Evolutionary conservation across 768 basidiomycete genomes (phyloP).

Genomic region (Serendipita vermifera): DNA sequence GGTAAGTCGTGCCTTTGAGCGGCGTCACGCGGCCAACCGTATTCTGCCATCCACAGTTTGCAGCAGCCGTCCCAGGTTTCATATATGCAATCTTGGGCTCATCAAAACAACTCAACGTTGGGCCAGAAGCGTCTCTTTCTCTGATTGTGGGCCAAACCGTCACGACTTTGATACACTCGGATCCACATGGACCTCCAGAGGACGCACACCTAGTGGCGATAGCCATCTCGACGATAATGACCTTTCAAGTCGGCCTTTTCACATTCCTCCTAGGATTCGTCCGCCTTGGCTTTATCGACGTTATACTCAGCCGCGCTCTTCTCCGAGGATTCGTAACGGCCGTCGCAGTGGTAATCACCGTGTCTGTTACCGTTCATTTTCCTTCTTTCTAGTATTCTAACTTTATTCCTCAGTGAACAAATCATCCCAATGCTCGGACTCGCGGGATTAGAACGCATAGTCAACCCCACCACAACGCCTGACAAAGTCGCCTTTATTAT

Average conservation of each 20-base stretch:
- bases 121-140: conserved; percentile 75
- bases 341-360: conserved; percentile 70
- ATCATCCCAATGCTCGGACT: conserved; percentile 86
- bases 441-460: conserved; percentile 34
- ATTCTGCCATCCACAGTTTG: conserved; percentile 37
- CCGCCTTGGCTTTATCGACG: conserved; percentile 84
- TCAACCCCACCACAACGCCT: conserved; percentile 53
- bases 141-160: conserved; percentile 81
- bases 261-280: conserved; percentile 78
- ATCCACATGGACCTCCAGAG: conserved; percentile 32
- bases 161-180: conserved; percentile 44
- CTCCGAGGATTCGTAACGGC: conserved; percentile 81
- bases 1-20: conserved; percentile 31
- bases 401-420: conserved; percentile 43
- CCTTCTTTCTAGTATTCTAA: background rate
- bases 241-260: conserved; percentile 78
- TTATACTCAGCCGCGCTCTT: conserved; percentile 78
- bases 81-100: conserved; percentile 84
- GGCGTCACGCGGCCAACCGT: background rate
- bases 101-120: conserved; percentile 57
- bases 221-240: conserved; percentile 66
- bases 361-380: conserved; percentile 34
- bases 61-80: conserved; percentile 77
- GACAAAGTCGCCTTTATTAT: conserved; percentile 70
- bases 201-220: conserved; percentile 44